Percentiles rank a stretch among this genome's conserved stretches.
Evolutionary conservation across 2,329 filamentous ascomycete genomes (phyloP).

Genomic region (Aspergillus novofumigatus): DNA sequence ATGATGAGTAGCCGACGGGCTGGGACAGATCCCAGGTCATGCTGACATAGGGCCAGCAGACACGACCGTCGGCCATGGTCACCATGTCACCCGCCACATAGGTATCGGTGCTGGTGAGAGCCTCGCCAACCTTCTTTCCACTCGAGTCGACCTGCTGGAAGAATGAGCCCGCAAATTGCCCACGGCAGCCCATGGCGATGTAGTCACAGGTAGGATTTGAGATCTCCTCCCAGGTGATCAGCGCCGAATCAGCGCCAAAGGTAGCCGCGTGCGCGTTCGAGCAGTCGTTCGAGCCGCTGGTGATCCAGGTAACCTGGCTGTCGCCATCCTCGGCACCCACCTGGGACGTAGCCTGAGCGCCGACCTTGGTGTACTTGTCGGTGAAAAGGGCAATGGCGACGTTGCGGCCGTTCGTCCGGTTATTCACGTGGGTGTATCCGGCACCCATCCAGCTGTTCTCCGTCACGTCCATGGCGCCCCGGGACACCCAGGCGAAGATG

Average conservation of each 20-base stretch:
- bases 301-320: slow-evolving; percentile 58
- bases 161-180: slow-evolving; percentile 55
- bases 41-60: slow-evolving; percentile 51
- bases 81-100: slow-evolving; percentile 62
- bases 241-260: slow-evolving; percentile 49
- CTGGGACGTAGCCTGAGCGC: slow-evolving; percentile 51
- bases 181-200: slow-evolving; percentile 57
- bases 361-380: slow-evolving; percentile 56
- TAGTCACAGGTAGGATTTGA: slow-evolving; percentile 52
- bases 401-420: slow-evolving; percentile 56
- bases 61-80: slow-evolving; percentile 52
- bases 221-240: slow-evolving; percentile 61
- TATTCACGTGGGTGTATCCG: slow-evolving; percentile 50
- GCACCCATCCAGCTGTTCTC: slow-evolving; percentile 56
- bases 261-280: slow-evolving; percentile 57
- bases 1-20: slow-evolving; percentile 14
- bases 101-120: slow-evolving; percentile 50
- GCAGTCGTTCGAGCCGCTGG: slow-evolving; percentile 49
- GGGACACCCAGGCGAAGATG: slow-evolving; percentile 61
- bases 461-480: slow-evolving; percentile 53
- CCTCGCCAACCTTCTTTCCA: slow-evolving; percentile 50
- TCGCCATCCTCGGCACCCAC: slow-evolving; percentile 54
- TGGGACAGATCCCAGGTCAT: slow-evolving; percentile 40
- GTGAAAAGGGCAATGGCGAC: slow-evolving; percentile 56
- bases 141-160: slow-evolving; percentile 55